Evolutionary conservation across 1,284 basidiomycete species (phyloP).

Genomic region (Grifola frondosa): DNA sequence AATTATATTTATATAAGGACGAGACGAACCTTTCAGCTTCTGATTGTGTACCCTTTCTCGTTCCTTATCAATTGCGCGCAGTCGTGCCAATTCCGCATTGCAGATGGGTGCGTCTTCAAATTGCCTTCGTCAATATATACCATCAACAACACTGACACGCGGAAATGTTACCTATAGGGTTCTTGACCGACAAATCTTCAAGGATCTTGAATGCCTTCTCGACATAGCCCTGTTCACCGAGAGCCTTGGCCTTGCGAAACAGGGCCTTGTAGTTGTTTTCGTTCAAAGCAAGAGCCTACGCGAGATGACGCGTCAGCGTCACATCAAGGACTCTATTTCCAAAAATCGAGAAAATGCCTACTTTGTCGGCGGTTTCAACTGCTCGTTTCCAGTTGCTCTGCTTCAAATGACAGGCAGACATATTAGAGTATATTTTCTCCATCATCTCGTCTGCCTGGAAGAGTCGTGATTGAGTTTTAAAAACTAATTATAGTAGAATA

Average conservation of each 20-base stretch:
- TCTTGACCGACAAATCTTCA: conserved; percentile 58
- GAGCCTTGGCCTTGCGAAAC: conserved; percentile 78
- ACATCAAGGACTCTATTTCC: not conserved
- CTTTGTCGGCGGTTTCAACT: conserved; percentile 75
- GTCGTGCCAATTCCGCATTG: conserved; percentile 58
- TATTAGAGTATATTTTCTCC: conserved; percentile 80
- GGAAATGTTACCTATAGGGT: conserved; percentile 56
- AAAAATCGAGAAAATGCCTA: conserved; percentile 21
- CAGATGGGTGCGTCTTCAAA: conserved; percentile 58
- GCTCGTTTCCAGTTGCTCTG: conserved; percentile 74
- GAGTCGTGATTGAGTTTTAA: not conserved
- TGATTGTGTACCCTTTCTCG: conserved; percentile 62
- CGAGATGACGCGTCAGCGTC: not conserved
- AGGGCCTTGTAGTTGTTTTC: conserved; percentile 72
- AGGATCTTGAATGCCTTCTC: conserved; percentile 69
- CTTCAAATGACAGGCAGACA: conserved; percentile 79
- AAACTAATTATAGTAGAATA: not conserved
- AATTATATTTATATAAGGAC: not conserved
- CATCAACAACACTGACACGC: too few species aligned
- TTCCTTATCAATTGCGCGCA: conserved; percentile 61
- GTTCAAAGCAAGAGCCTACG: conserved; percentile 71
- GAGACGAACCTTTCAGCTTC: conserved; percentile 66
- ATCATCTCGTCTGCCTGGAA: conserved; percentile 66
- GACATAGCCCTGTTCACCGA: conserved; percentile 70
- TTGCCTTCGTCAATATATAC: too few species aligned